Percentiles rank a stretch among this genome's conserved stretches.
Conservation (phyloP, 495 filamentous ascomycete genomes). For the Tetracladium marchalianum region DNA sequence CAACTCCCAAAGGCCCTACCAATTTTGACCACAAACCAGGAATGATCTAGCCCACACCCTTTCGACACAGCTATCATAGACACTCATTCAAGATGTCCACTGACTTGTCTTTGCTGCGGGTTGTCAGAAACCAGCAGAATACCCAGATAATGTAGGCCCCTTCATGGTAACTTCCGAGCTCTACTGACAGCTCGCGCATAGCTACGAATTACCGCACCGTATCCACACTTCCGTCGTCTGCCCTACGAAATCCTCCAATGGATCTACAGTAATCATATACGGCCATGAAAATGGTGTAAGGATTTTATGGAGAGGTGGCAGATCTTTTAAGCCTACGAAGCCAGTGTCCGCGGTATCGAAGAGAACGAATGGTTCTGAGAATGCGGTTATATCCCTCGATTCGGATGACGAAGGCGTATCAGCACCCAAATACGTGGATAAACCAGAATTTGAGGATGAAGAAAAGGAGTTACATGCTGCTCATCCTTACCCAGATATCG, state of each 20-base stretch:
- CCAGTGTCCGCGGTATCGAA: slow-evolving; percentile 27
- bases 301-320: slow-evolving; percentile 74
- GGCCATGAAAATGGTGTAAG: slow-evolving; percentile 71
- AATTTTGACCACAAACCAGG: too few species aligned
- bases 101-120: slow-evolving; percentile 4
- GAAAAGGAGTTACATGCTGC: slow-evolving; percentile 40
- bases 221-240: slow-evolving; percentile 65
- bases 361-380: slow-evolving; percentile 27
- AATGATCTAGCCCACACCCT: too few species aligned
- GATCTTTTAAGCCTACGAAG: slow-evolving; percentile 42
- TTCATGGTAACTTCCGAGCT: neutral
- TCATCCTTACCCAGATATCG: slow-evolving; percentile 40
- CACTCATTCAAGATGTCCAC: slow-evolving; percentile 6
- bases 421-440: slow-evolving; percentile 39
- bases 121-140: slow-evolving; percentile 11
- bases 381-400: slow-evolving; percentile 69
- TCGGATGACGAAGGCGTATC: slow-evolving; percentile 59
- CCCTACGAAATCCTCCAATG: slow-evolving; percentile 68
- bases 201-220: slow-evolving; percentile 68
- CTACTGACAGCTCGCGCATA: slow-evolving; percentile 21
- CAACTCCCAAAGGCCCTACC: too few species aligned
- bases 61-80: too few species aligned
- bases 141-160: slow-evolving; percentile 13
- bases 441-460: slow-evolving; percentile 41
- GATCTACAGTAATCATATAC: slow-evolving; percentile 74